Conservation (phyloP, 768 basidiomycete genomes). For the Kwoniella mangroviensis region DNA sequence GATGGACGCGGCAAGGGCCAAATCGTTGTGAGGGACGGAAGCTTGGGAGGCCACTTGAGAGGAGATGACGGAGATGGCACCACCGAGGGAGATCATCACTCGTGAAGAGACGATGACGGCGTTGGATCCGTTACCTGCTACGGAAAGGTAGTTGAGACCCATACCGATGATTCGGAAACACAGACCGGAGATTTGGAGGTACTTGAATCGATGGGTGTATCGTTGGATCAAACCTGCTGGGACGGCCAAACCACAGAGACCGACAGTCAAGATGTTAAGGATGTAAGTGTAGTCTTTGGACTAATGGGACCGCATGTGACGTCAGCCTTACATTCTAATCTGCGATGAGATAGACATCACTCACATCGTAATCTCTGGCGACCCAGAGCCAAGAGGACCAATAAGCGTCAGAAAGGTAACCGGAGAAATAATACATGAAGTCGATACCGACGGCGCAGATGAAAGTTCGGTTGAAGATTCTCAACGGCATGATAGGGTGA, state of each 20-base stretch:
- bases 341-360: neutral
- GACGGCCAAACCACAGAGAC: slow-evolving; percentile 46
- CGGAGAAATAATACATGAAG: slow-evolving; percentile 45
- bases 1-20: slow-evolving; percentile 58
- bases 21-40: slow-evolving; percentile 58
- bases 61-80: slow-evolving; percentile 52
- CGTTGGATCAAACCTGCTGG: slow-evolving; percentile 48
- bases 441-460: slow-evolving; percentile 23
- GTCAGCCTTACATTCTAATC: too few species aligned
- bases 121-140: slow-evolving; percentile 32
- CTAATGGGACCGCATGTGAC: too few species aligned
- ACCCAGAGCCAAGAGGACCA: slow-evolving; percentile 50
- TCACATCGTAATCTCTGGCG: slow-evolving; percentile 49
- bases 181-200: slow-evolving; percentile 48
- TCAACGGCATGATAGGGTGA: slow-evolving; percentile 56
- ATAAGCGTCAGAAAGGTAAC: slow-evolving; percentile 34
- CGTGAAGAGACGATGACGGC: slow-evolving; percentile 53
- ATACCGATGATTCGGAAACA: slow-evolving; percentile 48
- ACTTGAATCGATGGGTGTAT: slow-evolving; percentile 55
- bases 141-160: slow-evolving; percentile 37
- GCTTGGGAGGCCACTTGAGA: slow-evolving; percentile 57
- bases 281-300: slow-evolving; percentile 34
- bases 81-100: slow-evolving; percentile 49
- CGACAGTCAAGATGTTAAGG: slow-evolving; percentile 31
- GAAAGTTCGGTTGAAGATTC: slow-evolving; percentile 58